Evolutionary conservation across 805 yeast genomes (phyloP).

Genomic region (Clavispora vitiphila): DNA sequence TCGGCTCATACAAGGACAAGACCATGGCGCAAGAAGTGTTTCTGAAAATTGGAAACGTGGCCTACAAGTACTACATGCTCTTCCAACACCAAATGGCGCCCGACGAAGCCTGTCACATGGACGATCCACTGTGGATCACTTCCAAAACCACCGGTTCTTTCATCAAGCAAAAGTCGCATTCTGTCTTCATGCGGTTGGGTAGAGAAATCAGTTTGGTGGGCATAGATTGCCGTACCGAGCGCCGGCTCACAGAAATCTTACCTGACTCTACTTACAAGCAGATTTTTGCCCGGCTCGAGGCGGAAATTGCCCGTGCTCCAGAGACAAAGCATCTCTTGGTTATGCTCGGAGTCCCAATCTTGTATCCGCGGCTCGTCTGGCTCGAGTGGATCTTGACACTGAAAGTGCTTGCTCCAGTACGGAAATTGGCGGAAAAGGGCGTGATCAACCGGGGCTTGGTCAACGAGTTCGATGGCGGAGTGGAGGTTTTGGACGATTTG

Average conservation of each 20-base stretch:
- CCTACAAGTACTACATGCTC: constrained; percentile 81
- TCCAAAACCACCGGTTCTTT: constrained; percentile 60
- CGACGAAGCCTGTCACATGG: constrained; percentile 32
- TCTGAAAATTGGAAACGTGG: constrained; percentile 65
- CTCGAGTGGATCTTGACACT: constrained; percentile 72
- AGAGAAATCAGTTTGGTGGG: constrained; percentile 68
- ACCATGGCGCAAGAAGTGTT: constrained; percentile 75
- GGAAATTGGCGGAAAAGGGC: constrained; percentile 55
- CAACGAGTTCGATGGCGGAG: constrained; percentile 87
- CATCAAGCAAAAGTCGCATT: constrained; percentile 61
- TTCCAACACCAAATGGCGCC: constrained; percentile 81
- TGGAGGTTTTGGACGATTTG: constrained; percentile 87
- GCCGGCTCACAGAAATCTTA: constrained; percentile 58
- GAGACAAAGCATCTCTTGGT: constrained; percentile 72
- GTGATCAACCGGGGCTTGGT: constrained; percentile 63
- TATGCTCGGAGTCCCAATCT: constrained; percentile 90
- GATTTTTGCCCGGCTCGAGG: constrained; percentile 54
- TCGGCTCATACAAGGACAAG: constrained; percentile 74
- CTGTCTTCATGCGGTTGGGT: constrained; percentile 72
- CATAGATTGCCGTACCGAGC: constrained; percentile 89
- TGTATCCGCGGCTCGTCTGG: constrained; percentile 93
- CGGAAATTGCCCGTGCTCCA: constrained; percentile 51
- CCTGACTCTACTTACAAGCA: constrained; percentile 49
- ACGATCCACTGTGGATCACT: constrained; percentile 57
- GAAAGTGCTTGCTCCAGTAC: constrained; percentile 53